phyloP scores from a whole-genome alignment of 768 basidiomycete genomes.

The Suillus brevipes region DNA sequence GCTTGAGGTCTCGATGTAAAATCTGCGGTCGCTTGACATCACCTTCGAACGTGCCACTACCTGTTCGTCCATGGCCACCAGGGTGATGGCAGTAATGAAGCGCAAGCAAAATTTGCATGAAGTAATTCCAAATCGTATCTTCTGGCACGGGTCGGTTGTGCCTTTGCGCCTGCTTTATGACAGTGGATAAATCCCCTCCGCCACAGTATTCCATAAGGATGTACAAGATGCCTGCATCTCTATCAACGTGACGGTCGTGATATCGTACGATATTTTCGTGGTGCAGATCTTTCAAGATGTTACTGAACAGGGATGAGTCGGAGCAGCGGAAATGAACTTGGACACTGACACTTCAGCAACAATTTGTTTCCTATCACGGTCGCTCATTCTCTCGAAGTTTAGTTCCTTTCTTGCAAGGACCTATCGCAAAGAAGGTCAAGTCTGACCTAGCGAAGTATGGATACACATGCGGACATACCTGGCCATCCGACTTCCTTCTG shows the following conservation, averaged over 20 bases:
- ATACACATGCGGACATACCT: constrained; percentile 48
- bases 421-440: constrained; percentile 35
- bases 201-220: constrained; percentile 99
- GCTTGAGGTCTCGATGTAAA: constrained; percentile 93
- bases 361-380: constrained; percentile 95
- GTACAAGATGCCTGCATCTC: constrained; percentile 87
- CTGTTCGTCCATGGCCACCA: constrained; percentile 42
- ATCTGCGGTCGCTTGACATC: constrained; percentile 71
- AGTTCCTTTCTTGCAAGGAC: constrained; percentile 91
- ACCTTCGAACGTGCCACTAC: constrained; percentile 37
- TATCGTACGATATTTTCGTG: constrained; percentile 97
- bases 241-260: constrained; percentile 89
- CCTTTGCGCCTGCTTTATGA: constrained; percentile 80
- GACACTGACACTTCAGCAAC: constrained; percentile 91
- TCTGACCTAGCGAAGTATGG: background rate
- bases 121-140: constrained; percentile 94
- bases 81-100: constrained; percentile 94
- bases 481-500: constrained; percentile 75
- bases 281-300: constrained; percentile 93
- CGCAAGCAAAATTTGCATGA: constrained; percentile 89
- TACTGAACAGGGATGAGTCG: constrained; percentile 46
- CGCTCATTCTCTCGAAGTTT: constrained; percentile 96
- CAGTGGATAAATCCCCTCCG: constrained; percentile 86
- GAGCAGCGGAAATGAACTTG: background rate
- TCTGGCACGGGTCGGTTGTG: constrained; percentile 77